These are phyloP conservation scores for Lithocarpus polystachyus DNA, from an alignment of 306 rosid genomes.

Conservation along the genomic window DNA sequence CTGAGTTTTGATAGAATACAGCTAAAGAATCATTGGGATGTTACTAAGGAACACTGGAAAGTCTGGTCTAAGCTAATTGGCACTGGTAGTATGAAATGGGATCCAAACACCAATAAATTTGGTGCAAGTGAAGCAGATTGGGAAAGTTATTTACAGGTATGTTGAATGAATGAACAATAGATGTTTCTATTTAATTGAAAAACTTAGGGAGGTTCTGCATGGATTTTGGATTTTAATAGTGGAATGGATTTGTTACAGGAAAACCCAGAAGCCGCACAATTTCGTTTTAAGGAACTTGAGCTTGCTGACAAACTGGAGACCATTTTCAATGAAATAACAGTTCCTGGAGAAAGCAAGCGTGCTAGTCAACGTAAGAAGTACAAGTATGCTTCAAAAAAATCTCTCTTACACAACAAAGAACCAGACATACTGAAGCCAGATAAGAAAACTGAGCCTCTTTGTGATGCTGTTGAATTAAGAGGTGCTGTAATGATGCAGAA, in stretches of 20 bases:
- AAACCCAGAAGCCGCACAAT: conserved; percentile 54
- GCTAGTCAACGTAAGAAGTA: conserved; percentile 16
- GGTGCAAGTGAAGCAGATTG: conserved; percentile 57
- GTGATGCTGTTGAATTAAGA: conserved; percentile 40
- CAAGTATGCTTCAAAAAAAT: not conserved
- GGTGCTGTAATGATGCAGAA: conserved; percentile 19
- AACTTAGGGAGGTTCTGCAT: conserved; percentile 3
- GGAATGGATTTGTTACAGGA: conserved; percentile 34
- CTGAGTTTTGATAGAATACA: conserved; percentile 49
- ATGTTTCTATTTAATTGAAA: conserved; percentile 13
- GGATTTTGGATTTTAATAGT: conserved; percentile 10
- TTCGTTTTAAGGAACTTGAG: conserved; percentile 42
- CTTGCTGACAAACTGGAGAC: conserved; percentile 21
- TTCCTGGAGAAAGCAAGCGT: conserved; percentile 26
- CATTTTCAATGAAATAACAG: conserved; percentile 20
- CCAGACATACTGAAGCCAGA: conserved; percentile 21
- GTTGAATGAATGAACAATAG: conserved; percentile 10
- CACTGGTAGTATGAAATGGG: conserved; percentile 63
- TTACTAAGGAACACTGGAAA: conserved; percentile 65
- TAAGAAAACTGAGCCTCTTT: conserved; percentile 20
- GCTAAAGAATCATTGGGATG: conserved; percentile 76
- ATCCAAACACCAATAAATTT: conserved; percentile 40
- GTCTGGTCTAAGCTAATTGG: conserved; percentile 55
- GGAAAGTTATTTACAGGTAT: conserved; percentile 51
- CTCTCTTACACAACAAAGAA: conserved; percentile 28